Percentiles rank a stretch among this genome's conserved stretches.
These are phyloP conservation scores for Camelina laxa DNA, from an alignment of 345 rosid species.

Conservation along the genomic window DNA sequence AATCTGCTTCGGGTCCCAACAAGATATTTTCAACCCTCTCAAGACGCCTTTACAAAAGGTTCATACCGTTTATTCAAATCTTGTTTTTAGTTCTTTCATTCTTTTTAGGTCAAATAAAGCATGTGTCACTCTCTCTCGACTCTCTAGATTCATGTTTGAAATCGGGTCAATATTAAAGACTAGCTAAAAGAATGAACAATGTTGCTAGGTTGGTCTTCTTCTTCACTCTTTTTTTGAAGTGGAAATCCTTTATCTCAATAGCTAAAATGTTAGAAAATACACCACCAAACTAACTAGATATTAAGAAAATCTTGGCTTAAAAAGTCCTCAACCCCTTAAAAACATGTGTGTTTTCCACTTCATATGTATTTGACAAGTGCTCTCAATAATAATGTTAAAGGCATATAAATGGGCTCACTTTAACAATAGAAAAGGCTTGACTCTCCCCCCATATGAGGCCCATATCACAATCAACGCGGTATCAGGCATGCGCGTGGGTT, in stretches of 20 bases:
- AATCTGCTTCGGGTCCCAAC: slow-evolving; percentile 32
- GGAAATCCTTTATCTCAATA: neutral
- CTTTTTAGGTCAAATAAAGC: neutral
- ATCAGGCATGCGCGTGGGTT: neutral
- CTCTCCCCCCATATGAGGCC: slow-evolving; percentile 4
- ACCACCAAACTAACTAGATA: neutral
- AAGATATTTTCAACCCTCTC: slow-evolving; percentile 19
- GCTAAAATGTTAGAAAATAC: neutral
- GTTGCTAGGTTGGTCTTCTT: slow-evolving; percentile 13
- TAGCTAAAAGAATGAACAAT: neutral
- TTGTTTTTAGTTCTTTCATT: neutral
- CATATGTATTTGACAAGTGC: neutral
- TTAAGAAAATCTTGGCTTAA: neutral
- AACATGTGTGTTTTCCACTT: too few relatives aligned
- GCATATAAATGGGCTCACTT: neutral
- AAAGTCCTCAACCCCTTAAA: too few relatives aligned
- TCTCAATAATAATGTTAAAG: neutral
- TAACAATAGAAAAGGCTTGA: neutral
- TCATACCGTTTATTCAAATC: slow-evolving; percentile 2
- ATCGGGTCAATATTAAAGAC: slow-evolving; percentile 9
- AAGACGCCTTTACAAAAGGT: slow-evolving; percentile 21
- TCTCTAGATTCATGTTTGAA: slow-evolving; percentile 18
- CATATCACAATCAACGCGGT: neutral
- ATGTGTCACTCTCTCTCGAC: neutral
- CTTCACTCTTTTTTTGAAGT: neutral